Evolutionary conservation across 805 yeast genomes (phyloP), one percentile per base, ranked within the genome.

Genomic region (Saccharomycodes ludwigii): DNA sequence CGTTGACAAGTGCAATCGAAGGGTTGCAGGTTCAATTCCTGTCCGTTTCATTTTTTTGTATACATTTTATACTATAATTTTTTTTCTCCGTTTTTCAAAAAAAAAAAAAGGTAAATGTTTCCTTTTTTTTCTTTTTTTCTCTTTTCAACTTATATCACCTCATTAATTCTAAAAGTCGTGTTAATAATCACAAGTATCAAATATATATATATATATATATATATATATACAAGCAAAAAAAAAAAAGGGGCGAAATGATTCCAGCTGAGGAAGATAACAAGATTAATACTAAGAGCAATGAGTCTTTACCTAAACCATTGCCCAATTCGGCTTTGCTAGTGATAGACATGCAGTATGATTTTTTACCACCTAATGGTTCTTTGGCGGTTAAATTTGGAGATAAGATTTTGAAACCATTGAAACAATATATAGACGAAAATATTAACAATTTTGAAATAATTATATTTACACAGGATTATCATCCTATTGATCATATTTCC

Each of bases 381-480:
- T 56, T 86, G 27, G 93, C 91, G 0, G 91, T 84, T 1, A 44
- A 60, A 0, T 59, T 64, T 5, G 95, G 94, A 4, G 60, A 76
- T 10, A 56, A 54, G 0, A 59, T 82, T 6, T 63, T 84, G 14
- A 61, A 67, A 0, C 58, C 60, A 0, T 70, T 84, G 21, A 51
- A 65, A 19, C 45, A 62, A 1, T 53, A 83, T 25, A 42, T 73
- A 7, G 50, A 63, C 18, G 47, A 56, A 11, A 33, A 50, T 0
- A 40, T 50, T 23, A 63, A 57, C 33, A 48, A 63, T 4, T 85
- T 91, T 88, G 60, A 63, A 27, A 56, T 73, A 5, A 61, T 83
- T 1, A 68, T 80, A 0, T 76, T 82, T 23, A 77, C 94, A 3
- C 73, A 76, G 48, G 97, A 86, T 49, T 83, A 94, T 91, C 97